Evolutionary conservation across 1,284 basidiomycete genomes (phyloP).

Genomic region (Pseudozyma tsukubaensis): DNA sequence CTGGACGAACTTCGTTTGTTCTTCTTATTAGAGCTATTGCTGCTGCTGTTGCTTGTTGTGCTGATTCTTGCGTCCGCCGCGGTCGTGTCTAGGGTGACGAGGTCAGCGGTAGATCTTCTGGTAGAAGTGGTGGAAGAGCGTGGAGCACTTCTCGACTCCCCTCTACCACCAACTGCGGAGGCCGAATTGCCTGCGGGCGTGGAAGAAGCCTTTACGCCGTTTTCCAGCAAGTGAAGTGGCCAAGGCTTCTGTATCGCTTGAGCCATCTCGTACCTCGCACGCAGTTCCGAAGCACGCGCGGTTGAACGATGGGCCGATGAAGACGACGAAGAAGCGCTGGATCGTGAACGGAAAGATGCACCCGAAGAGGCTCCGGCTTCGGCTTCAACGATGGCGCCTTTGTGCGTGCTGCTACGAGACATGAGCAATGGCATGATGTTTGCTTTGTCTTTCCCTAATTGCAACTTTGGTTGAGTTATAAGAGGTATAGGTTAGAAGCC

Average conservation of each 20-base stretch:
- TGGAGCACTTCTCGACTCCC: constrained; percentile 1
- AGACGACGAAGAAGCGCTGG: constrained; percentile 13
- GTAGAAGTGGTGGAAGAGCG: constrained; percentile 5
- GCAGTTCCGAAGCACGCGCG: constrained; percentile 27
- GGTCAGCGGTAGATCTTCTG: background rate
- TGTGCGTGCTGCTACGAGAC: constrained; percentile 8
- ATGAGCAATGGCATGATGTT: constrained; percentile 23
- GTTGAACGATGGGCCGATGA: constrained; percentile 14
- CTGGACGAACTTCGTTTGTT: constrained; percentile 22
- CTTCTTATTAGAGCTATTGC: constrained; percentile 7
- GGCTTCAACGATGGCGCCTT: constrained; percentile 1
- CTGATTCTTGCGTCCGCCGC: background rate
- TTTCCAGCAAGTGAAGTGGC: constrained; percentile 45
- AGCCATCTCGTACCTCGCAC: constrained; percentile 47
- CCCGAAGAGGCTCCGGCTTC: constrained; percentile 8
- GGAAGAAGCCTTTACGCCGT: constrained; percentile 32
- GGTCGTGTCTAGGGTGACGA: background rate
- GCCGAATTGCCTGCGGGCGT: background rate
- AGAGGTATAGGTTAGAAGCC: background rate
- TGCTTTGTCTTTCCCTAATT: background rate
- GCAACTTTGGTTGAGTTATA: background rate
- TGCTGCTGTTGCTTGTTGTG: background rate
- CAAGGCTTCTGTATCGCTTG: constrained; percentile 51
- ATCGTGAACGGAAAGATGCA: constrained; percentile 26
- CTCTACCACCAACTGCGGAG: background rate